These are phyloP conservation scores for Lithohypha guttulata DNA, from an alignment of 2,329 filamentous ascomycete species.

Conservation along the genomic window DNA sequence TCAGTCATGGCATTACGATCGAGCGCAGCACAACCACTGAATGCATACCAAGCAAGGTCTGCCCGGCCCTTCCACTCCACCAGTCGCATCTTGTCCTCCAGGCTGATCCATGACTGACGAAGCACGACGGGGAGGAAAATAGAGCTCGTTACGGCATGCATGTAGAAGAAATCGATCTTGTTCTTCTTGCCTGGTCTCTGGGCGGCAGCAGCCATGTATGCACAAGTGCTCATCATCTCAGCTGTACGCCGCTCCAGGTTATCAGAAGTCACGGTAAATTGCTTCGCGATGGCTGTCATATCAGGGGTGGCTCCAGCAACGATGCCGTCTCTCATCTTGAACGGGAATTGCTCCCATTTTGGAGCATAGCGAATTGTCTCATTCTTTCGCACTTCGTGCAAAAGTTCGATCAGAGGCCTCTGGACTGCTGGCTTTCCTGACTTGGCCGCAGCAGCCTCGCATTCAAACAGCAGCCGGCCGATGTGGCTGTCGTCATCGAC, in stretches of 20 bases:
- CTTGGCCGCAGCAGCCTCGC: too few relatives aligned
- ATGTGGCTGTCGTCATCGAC: conserved; percentile 50
- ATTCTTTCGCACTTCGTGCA: conserved; percentile 48
- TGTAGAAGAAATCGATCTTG: conserved; percentile 75
- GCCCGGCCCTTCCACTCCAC: conserved; percentile 73
- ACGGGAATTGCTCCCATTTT: too few relatives aligned
- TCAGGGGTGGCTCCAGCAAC: too few relatives aligned
- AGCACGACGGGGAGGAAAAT: too few relatives aligned
- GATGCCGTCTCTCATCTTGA: too few relatives aligned
- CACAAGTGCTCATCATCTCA: conserved; percentile 59
- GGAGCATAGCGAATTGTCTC: conserved; percentile 46
- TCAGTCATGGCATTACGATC: conserved; percentile 46
- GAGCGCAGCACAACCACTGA: conserved; percentile 52
- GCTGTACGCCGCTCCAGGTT: conserved; percentile 48
- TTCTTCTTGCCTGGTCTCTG: conserved; percentile 47
- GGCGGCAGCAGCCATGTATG: conserved; percentile 50
- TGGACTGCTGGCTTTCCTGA: too few relatives aligned
- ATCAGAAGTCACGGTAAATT: too few relatives aligned
- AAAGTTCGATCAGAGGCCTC: conserved; percentile 46
- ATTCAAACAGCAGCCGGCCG: too few relatives aligned
- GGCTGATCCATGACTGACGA: conserved; percentile 42
- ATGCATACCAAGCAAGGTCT: conserved; percentile 65
- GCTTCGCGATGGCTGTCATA: too few relatives aligned
- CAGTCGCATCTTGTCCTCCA: conserved; percentile 52
- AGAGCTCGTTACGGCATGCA: conserved; percentile 65